phyloP scores from a whole-genome alignment of 1,284 basidiomycete species.

The Papiliotrema laurentii region DNA sequence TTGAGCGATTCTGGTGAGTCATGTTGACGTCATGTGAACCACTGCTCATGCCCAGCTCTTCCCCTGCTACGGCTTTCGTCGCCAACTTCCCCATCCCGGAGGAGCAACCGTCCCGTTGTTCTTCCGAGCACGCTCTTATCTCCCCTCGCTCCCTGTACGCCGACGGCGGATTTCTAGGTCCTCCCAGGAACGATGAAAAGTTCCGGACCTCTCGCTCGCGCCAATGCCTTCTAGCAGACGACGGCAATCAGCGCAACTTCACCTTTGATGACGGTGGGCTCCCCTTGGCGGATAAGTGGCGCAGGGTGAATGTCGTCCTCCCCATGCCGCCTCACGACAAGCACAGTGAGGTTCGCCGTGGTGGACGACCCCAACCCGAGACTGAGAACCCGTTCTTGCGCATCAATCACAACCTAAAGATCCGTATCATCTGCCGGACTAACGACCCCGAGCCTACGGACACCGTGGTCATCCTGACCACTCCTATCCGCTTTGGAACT shows the following conservation, averaged over 20 bases:
- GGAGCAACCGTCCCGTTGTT: constrained; percentile 27
- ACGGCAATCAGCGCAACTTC: constrained; percentile 37
- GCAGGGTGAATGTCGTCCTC: constrained; percentile 40
- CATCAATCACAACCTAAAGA: constrained; percentile 40
- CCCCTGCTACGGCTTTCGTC: constrained; percentile 15
- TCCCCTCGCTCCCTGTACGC: constrained; percentile 21
- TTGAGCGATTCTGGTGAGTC: constrained; percentile 34
- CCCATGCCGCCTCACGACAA: constrained; percentile 26
- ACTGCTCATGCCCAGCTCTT: constrained; percentile 20
- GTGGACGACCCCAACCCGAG: constrained; percentile 23
- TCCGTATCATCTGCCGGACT: constrained; percentile 30
- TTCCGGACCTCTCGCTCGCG: constrained; percentile 16
- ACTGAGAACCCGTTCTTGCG: constrained; percentile 34
- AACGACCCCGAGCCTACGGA: constrained; percentile 2
- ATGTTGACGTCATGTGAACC: background rate
- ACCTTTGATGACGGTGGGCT: constrained; percentile 37
- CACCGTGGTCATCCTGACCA: constrained; percentile 30
- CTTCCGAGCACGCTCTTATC: constrained; percentile 21
- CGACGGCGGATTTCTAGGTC: constrained; percentile 3
- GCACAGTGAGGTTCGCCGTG: constrained; percentile 3
- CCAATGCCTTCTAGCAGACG: constrained; percentile 29
- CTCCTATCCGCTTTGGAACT: constrained; percentile 41
- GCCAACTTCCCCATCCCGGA: constrained; percentile 29
- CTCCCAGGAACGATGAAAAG: background rate
- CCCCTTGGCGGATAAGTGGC: constrained; percentile 28